Base-by-base conservation (phyloP, 1,284 basidiomycete species). In the Ceratobasidium sp. region DNA sequence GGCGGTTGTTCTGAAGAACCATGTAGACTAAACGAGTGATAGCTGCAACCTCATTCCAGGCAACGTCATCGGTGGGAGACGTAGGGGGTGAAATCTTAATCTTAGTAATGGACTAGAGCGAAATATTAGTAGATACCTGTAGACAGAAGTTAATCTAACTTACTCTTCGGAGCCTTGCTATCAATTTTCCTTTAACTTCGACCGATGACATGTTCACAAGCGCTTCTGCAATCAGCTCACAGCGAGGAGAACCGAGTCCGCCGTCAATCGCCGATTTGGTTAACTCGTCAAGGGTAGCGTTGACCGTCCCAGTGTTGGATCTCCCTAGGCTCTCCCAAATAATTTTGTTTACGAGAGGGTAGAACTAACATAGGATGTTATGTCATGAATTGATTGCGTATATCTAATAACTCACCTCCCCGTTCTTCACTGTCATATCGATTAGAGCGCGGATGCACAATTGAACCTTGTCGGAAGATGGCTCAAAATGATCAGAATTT, bases 11-110 rank as follows among this genome's bases (percentile, higher is more conserved):
- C 76, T 92, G 90, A 50, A 89, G 87, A 21, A 92, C 87, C 8
- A 90, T 85, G 18, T 92, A 84, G 55, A 87, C 84, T 41, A 96
- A 85, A 16, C 93, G 88, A 41, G 92, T 84, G 39, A 96, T 83
- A 0, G 90, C 90, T 2, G 91, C 89, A 12, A 96, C 92, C 79
- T 96, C 94, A 74, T 86, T 88, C 92, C 93, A 96, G 73, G 90
- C 88, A 0, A 86, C 80, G 79, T 92, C 92, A 55, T 93, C 89
- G 1, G 85, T 83, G 1, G 96, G 84, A 12, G 85, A 84, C 65
- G 81, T 82, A 2, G 88, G 87, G 1, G 88, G 84, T 76, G 87
- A 87, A 53, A 87, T 83, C 58, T 90, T 89, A 1, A 91, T 87
- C 83, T 86, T 92, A 53, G 88, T 89, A 72, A 94, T 84, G 30